Conservation (phyloP, 2,329 filamentous ascomycete species). For the Basipetospora chlamydospora region DNA sequence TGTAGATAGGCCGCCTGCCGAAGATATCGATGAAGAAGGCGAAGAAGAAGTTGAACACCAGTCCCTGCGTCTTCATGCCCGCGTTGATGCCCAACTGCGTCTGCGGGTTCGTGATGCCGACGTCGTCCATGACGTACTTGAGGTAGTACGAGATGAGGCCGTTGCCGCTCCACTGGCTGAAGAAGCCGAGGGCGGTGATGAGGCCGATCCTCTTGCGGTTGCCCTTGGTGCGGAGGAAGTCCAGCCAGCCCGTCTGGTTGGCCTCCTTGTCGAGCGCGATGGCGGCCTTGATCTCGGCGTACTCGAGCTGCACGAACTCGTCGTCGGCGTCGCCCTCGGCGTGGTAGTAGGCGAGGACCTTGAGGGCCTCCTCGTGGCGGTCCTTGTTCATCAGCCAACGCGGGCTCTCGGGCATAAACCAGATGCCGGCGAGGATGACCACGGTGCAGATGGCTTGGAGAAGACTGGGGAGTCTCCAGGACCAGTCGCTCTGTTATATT, state of each 20-base stretch:
- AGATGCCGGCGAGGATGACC: constrained; percentile 10
- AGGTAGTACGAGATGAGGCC: constrained; percentile 22
- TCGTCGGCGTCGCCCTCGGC: constrained; percentile 38
- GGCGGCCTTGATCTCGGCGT: constrained; percentile 25
- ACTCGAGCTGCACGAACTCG: constrained; percentile 35
- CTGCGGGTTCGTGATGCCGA: constrained; percentile 28
- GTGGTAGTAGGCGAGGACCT: constrained; percentile 37
- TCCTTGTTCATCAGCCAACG: constrained; percentile 45
- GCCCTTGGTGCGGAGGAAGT: background rate
- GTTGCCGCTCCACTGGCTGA: constrained; percentile 24
- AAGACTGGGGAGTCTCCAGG: constrained; percentile 14
- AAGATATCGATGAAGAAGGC: constrained; percentile 15
- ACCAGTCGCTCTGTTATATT: constrained; percentile 9
- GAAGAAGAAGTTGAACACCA: constrained; percentile 8
- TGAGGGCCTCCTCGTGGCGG: constrained; percentile 34
- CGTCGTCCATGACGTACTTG: constrained; percentile 30
- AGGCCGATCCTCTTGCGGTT: constrained; percentile 33
- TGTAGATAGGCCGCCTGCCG: constrained; percentile 18
- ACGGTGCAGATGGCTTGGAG: constrained; percentile 16
- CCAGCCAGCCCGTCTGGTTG: constrained; percentile 21
- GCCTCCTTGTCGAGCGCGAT: constrained; percentile 23
- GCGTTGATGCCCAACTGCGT: constrained; percentile 27
- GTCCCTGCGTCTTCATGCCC: constrained; percentile 10
- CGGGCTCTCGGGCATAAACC: constrained; percentile 39
- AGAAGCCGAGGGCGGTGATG: constrained; percentile 33